Evolutionary conservation across 805 yeast species (phyloP).

Genomic region (Sugiyamaella valdiviana): DNA sequence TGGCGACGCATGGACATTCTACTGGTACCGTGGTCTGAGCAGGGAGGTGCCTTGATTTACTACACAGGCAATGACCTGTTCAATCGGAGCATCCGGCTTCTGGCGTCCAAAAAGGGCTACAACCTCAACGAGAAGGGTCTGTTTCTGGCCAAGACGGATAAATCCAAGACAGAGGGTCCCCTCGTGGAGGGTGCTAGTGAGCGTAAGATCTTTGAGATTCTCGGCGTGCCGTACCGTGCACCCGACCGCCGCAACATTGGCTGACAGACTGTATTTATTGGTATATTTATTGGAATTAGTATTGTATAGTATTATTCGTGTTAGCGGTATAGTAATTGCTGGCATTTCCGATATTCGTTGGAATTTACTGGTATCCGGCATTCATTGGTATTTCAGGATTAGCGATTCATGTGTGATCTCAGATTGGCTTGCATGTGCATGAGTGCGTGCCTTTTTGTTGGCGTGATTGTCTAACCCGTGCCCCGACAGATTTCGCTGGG

Average conservation of each 20-base stretch:
- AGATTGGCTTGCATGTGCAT: too few relatives aligned
- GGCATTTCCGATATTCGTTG: neutral
- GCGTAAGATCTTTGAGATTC: conserved; percentile 38
- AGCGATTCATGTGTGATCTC: too few relatives aligned
- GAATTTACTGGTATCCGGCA: too few relatives aligned
- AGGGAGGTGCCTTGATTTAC: conserved; percentile 46
- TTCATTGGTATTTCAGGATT: too few relatives aligned
- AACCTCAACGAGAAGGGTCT: conserved; percentile 42
- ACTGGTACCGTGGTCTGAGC: conserved; percentile 39
- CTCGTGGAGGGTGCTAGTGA: conserved; percentile 43
- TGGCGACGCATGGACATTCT: conserved; percentile 54
- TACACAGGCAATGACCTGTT: conserved; percentile 51
- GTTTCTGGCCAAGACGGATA: conserved; percentile 18
- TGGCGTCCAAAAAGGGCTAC: conserved; percentile 38
- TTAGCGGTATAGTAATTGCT: neutral
- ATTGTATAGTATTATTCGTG: too few relatives aligned
- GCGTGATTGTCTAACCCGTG: neutral
- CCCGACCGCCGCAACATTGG: conserved; percentile 32
- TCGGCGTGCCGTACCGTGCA: conserved; percentile 36
- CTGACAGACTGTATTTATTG: conserved; percentile 3
- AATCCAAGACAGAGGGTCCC: conserved; percentile 13
- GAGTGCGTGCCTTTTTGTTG: too few relatives aligned
- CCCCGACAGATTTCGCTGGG: neutral
- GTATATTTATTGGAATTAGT: too few relatives aligned
- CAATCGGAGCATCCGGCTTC: conserved; percentile 41